Evolutionary conservation across 495 filamentous ascomycete genomes (phyloP).

Genomic region (Alectoria sarmentosa): DNA sequence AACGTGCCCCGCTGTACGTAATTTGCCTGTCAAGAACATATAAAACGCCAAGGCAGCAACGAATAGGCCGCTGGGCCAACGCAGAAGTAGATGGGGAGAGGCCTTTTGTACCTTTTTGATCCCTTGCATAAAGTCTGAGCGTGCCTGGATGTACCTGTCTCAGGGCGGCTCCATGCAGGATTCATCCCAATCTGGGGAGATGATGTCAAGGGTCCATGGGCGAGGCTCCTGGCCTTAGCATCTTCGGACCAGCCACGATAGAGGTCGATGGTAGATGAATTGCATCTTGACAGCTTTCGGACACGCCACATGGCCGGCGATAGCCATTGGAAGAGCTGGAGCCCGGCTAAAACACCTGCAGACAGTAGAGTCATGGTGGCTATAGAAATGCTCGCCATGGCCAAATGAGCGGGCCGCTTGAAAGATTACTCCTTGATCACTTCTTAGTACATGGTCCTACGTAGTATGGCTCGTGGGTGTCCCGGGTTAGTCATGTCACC

Average conservation of each 20-base stretch:
- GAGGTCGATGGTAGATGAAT: too few species aligned
- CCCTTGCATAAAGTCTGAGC: neutral
- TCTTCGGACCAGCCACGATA: neutral
- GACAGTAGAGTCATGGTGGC: neutral
- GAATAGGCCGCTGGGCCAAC: neutral
- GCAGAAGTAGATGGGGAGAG: neutral
- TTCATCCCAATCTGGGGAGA: neutral
- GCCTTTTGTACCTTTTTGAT: neutral
- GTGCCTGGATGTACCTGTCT: neutral
- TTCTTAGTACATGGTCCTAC: too few species aligned
- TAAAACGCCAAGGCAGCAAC: neutral
- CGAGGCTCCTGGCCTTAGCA: neutral
- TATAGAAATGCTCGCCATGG: too few species aligned
- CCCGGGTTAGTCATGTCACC: too few species aligned
- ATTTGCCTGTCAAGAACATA: neutral
- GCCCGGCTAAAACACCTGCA: neutral
- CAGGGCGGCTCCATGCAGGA: neutral
- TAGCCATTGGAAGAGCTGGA: neutral
- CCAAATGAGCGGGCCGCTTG: too few species aligned
- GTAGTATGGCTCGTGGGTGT: too few species aligned
- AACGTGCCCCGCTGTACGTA: neutral
- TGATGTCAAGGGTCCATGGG: neutral
- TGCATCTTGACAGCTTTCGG: neutral
- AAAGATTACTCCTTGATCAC: too few species aligned
- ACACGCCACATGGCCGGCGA: neutral